Conservation (phyloP, 2,329 filamentous ascomycete genomes). For the Alternaria triticina region DNA sequence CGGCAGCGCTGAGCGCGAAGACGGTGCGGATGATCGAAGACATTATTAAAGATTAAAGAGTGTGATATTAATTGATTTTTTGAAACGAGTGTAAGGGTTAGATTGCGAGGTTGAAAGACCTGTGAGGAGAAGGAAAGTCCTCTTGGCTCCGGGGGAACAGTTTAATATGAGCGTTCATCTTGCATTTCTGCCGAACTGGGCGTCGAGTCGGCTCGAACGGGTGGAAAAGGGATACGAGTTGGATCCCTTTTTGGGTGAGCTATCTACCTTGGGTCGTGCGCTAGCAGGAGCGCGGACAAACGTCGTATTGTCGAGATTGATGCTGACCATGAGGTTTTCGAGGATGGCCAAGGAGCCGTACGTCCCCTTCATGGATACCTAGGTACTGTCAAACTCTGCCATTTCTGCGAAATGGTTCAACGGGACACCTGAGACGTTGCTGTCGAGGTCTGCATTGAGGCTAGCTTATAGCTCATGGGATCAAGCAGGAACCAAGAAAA, state of each 20-base stretch:
- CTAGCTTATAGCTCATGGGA: slow-evolving; percentile 20
- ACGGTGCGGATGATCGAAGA: slow-evolving; percentile 31
- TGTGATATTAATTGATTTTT: slow-evolving; percentile 21
- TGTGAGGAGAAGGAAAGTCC: slow-evolving; percentile 26
- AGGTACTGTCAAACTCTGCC: slow-evolving; percentile 22
- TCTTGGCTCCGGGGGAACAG: slow-evolving; percentile 24
- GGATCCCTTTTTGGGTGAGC: slow-evolving; percentile 23
- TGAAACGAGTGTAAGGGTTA: slow-evolving; percentile 32
- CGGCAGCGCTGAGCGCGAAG: slow-evolving; percentile 30
- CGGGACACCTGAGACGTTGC: slow-evolving; percentile 18
- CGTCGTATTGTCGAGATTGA: slow-evolving; percentile 23
- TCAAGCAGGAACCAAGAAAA: slow-evolving; percentile 24
- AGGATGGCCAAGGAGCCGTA: slow-evolving; percentile 21
- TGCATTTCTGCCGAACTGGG: slow-evolving; percentile 19
- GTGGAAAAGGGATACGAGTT: slow-evolving; percentile 25
- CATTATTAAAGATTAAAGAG: slow-evolving; percentile 36
- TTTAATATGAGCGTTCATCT: slow-evolving; percentile 26
- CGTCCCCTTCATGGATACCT: slow-evolving; percentile 17
- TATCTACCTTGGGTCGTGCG: slow-evolving; percentile 27
- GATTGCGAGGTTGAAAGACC: slow-evolving; percentile 27
- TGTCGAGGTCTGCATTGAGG: slow-evolving; percentile 23
- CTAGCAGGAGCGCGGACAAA: slow-evolving; percentile 23
- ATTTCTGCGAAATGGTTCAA: slow-evolving; percentile 25
- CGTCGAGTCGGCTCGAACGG: slow-evolving; percentile 20
- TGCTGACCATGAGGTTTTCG: slow-evolving; percentile 17